These are phyloP conservation scores for Penicillium italicum DNA, from an alignment of 2,329 filamentous ascomycete species.

Conservation along the genomic window DNA sequence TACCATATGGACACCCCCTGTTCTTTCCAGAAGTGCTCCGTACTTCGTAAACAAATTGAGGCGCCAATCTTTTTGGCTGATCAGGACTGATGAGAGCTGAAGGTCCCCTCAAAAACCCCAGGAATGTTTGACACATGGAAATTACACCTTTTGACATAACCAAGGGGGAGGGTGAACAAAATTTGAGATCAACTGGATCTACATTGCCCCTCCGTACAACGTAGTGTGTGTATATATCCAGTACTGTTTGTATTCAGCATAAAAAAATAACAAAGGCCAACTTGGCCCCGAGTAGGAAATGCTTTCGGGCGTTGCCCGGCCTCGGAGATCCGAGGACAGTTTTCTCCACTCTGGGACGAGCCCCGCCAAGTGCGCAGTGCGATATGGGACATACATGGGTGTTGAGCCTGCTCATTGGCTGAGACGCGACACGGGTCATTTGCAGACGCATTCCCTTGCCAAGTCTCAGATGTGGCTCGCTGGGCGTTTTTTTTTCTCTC, in stretches of 20 bases:
- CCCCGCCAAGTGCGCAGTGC: slow-evolving; percentile 13
- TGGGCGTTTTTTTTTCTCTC: slow-evolving; percentile 13
- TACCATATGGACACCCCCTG: background rate
- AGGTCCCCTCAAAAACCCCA: slow-evolving; percentile 6
- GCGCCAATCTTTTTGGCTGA: background rate
- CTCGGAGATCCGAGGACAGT: slow-evolving; percentile 8
- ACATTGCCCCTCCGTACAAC: slow-evolving; percentile 1
- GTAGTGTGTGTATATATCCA: background rate
- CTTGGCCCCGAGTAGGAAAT: slow-evolving; percentile 4
- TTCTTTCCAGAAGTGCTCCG: background rate
- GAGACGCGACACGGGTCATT: slow-evolving; percentile 17
- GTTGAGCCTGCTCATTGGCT: slow-evolving; percentile 16
- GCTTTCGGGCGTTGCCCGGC: slow-evolving; percentile 13
- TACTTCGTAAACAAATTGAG: background rate
- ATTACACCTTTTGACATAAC: slow-evolving; percentile 3
- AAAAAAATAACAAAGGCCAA: background rate
- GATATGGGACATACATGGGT: slow-evolving; percentile 12
- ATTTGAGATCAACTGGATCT: slow-evolving; percentile 12
- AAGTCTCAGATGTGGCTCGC: slow-evolving; percentile 19
- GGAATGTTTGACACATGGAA: slow-evolving; percentile 20
- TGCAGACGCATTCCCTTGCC: slow-evolving; percentile 13
- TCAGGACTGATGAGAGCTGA: background rate
- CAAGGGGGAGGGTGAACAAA: slow-evolving; percentile 14
- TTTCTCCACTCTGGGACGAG: slow-evolving; percentile 16
- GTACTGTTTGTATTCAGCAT: background rate